Base-by-base conservation (phyloP, 768 basidiomycete genomes). In the Trametes maxima region DNA sequence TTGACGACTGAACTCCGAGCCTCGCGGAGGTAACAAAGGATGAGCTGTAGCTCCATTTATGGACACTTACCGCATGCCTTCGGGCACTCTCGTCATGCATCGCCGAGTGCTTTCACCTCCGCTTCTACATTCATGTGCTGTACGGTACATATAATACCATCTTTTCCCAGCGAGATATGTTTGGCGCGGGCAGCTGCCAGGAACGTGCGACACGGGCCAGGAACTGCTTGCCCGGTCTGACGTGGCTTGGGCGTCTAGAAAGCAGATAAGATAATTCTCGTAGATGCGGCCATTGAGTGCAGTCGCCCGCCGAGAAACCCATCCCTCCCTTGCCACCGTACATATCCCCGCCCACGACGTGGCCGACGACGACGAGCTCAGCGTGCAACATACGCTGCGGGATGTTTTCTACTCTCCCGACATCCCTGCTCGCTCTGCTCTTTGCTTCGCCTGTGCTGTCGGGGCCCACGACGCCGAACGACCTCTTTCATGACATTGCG, bases 401-500 rank as follows among this genome's bases (percentile, higher is more conserved):
- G 42, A 68, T 71, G 67, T 61, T 71, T 45, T 44, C 68, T 51
- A 60, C 68, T 61, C 73, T 77, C 50, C 77, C 75, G 53, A 61
- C 60, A 33, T 68, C 74, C 45, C 69, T 79, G 28, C 63, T 79
- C 36, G 72, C 73, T 57, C 69, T 81, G 52, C 65, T 79, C 40
- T 72, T 80, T 40, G 73, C 75, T 21, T 72, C 72, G 11, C 75
- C 77, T 48, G 72, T 67, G 17, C 64, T 78, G 47, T 63, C 77
- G 17, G 67, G 62, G 6, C 72, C 75, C 3, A 71, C 70, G 5
- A 78, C 79, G 0, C 72, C 67, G 39, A 83, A 89, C 67, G 82
- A 92, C 73, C 85, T 80, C 0, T 87, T 92, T 73, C 79, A 81
- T 52, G 80, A 80, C 3, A 77, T 93, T 42, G 78, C 79, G 19